phyloP scores from a whole-genome alignment of 306 rosid species.

The Glycine latifolia region DNA sequence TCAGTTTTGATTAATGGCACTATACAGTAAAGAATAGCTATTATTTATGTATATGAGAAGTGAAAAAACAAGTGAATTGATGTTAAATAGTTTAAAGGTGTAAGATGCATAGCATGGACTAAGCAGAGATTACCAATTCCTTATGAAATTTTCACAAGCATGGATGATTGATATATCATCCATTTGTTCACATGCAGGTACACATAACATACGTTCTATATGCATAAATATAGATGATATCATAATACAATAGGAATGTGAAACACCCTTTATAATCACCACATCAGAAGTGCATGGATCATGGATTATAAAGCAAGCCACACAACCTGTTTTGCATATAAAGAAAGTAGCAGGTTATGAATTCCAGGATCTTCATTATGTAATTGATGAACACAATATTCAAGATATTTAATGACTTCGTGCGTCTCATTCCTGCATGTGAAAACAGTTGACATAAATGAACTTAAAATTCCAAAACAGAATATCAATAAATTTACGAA shows the following conservation, averaged over 20 bases:
- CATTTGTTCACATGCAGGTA: slow-evolving; percentile 20
- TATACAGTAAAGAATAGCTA: not conserved
- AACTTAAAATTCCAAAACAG: slow-evolving; percentile 21
- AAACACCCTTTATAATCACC: slow-evolving; percentile 9
- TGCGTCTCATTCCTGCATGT: slow-evolving; percentile 94
- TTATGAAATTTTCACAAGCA: slow-evolving; percentile 12
- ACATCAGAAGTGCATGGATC: slow-evolving; percentile 36
- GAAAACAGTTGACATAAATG: slow-evolving; percentile 37
- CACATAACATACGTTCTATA: slow-evolving; percentile 14
- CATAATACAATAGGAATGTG: slow-evolving; percentile 30
- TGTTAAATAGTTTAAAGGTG: not conserved
- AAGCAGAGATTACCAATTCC: slow-evolving; percentile 24
- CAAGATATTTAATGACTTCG: slow-evolving; percentile 96
- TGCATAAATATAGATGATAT: slow-evolving; percentile 7
- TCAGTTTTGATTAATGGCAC: slow-evolving; percentile 19
- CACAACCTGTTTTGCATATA: slow-evolving; percentile 93
- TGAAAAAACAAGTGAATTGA: slow-evolving; percentile 10
- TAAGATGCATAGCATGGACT: slow-evolving; percentile 9
- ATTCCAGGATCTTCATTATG: slow-evolving; percentile 98
- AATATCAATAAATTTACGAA: slow-evolving; percentile 16
- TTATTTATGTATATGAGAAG: slow-evolving; percentile 10
- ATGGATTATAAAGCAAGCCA: slow-evolving; percentile 43
- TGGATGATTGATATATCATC: slow-evolving; percentile 9
- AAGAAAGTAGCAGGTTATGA: slow-evolving; percentile 91
- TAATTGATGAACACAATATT: slow-evolving; percentile 88